These are phyloP conservation scores for Xylariaceae sp. DNA, from an alignment of 2,329 filamentous ascomycete genomes.

Conservation along the genomic window DNA sequence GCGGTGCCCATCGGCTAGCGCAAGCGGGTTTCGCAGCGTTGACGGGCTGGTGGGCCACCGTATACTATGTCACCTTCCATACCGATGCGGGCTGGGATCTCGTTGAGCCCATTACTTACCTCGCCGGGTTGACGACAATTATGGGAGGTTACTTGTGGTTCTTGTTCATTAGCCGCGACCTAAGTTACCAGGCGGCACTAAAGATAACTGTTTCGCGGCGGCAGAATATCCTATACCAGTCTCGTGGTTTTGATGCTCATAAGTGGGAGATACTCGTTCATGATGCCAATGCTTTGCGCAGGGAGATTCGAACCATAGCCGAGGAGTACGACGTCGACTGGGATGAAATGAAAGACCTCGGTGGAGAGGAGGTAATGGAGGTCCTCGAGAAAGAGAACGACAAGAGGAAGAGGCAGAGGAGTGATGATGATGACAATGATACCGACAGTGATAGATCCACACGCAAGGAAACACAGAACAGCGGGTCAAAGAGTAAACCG, in stretches of 20 bases:
- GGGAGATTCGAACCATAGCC: slow-evolving; percentile 80
- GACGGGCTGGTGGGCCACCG: slow-evolving; percentile 78
- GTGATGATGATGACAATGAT: slow-evolving; percentile 48
- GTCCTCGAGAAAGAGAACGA: slow-evolving; percentile 60
- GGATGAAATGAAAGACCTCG: slow-evolving; percentile 78
- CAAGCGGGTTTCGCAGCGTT: slow-evolving; percentile 78
- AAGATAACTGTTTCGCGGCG: slow-evolving; percentile 83
- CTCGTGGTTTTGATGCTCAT: slow-evolving; percentile 74
- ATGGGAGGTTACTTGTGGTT: slow-evolving; percentile 95
- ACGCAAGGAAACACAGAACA: slow-evolving; percentile 37
- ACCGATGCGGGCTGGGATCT: slow-evolving; percentile 88
- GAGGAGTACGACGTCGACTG: slow-evolving; percentile 90
- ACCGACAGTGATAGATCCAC: slow-evolving; percentile 43
- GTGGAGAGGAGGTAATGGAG: slow-evolving; percentile 67
- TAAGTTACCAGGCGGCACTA: slow-evolving; percentile 84
- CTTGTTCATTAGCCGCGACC: slow-evolving; percentile 87
- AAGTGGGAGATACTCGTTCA: slow-evolving; percentile 81
- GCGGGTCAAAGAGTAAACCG: slow-evolving; percentile 19
- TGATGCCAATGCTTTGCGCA: slow-evolving; percentile 77
- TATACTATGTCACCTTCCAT: slow-evolving; percentile 74
- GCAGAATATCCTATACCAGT: slow-evolving; percentile 77
- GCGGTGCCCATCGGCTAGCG: slow-evolving; percentile 77
- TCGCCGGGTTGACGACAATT: slow-evolving; percentile 83
- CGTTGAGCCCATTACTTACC: slow-evolving; percentile 89
- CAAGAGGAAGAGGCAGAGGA: slow-evolving; percentile 43